Evolutionary conservation across 768 basidiomycete genomes (phyloP).

Genomic region (Hydnomerulius pinastri): DNA sequence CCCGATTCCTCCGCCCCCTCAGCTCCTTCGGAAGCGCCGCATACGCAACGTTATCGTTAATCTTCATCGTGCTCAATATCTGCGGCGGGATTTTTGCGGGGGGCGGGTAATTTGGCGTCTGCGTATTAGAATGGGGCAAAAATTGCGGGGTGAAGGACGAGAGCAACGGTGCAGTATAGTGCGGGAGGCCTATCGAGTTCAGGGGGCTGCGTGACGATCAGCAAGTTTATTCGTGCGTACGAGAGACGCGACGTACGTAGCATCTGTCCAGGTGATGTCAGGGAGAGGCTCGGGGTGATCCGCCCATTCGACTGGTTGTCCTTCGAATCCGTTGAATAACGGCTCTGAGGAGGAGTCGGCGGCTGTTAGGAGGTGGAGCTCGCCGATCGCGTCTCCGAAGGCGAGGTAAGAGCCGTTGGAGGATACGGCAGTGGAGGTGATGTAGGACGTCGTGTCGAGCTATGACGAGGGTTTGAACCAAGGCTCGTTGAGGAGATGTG

Average conservation of each 20-base stretch:
- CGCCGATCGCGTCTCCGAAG: conserved; percentile 86
- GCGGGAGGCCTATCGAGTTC: conserved; percentile 85
- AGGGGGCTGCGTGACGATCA: conserved; percentile 62
- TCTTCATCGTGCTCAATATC: conserved; percentile 76
- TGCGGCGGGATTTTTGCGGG: conserved; percentile 79
- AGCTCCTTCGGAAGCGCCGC: conserved; percentile 86
- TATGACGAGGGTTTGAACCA: conserved; percentile 32
- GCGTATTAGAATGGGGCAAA: conserved; percentile 46
- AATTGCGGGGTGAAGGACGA: conserved; percentile 66
- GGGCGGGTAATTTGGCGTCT: conserved; percentile 59
- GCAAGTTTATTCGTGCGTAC: neutral
- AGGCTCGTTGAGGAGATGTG: conserved; percentile 1
- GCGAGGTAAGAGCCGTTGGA: conserved; percentile 90
- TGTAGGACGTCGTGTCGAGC: conserved; percentile 72
- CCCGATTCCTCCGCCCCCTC: conserved; percentile 80
- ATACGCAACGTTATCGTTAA: conserved; percentile 88
- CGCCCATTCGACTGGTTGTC: conserved; percentile 83
- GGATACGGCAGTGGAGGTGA: conserved; percentile 81
- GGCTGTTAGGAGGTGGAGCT: conserved; percentile 79
- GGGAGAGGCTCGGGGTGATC: conserved; percentile 69
- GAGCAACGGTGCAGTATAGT: conserved; percentile 72
- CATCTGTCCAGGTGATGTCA: conserved; percentile 77
- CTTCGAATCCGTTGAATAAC: conserved; percentile 90
- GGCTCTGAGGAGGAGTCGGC: conserved; percentile 55
- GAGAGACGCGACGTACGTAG: conserved; percentile 57